A percentile compares a stretch with the other conserved stretches of the same genome.
These are phyloP conservation scores for Kodamaea sp. DNA, from an alignment of 1,139 yeast genomes.

Conservation along the genomic window DNA sequence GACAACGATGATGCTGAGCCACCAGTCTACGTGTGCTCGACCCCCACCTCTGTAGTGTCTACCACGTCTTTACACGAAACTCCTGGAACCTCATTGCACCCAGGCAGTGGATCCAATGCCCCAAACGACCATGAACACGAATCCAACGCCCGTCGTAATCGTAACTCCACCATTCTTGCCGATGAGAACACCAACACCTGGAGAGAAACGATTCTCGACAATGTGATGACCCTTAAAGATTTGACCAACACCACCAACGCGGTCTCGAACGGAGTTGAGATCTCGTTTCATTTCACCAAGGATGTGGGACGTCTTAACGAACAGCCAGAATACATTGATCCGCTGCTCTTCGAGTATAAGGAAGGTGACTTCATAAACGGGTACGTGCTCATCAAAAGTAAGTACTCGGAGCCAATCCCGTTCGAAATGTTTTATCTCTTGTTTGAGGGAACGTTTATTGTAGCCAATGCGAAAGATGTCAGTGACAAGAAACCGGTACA, in stretches of 20 bases:
- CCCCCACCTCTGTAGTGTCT: conserved; percentile 2
- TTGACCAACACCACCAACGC: conserved; percentile 31
- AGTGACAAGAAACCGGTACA: conserved; percentile 17
- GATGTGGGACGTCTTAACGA: conserved; percentile 34
- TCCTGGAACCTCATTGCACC: conserved; percentile 3
- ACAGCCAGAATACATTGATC: conserved; percentile 33
- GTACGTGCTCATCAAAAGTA: conserved; percentile 31
- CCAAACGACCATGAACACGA: not conserved
- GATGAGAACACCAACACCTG: conserved; percentile 36
- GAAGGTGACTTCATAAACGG: conserved; percentile 47
- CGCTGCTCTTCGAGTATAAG: conserved; percentile 36
- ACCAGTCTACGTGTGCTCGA: conserved; percentile 8
- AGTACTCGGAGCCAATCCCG: conserved; percentile 26
- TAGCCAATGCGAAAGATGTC: conserved; percentile 14
- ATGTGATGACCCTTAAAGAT: conserved; percentile 36
- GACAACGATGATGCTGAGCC: conserved; percentile 11
- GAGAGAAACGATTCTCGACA: conserved; percentile 43
- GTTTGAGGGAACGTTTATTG: conserved; percentile 38
- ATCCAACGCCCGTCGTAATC: too few species aligned
- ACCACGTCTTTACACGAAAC: conserved; percentile 1
- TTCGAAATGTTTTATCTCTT: conserved; percentile 47
- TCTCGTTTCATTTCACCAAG: conserved; percentile 36
- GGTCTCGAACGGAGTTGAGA: conserved; percentile 28
- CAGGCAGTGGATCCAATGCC: not conserved
- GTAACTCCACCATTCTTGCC: too few species aligned